Conservation (phyloP, 2,329 filamentous ascomycete genomes). For the Penicillium sp. region DNA sequence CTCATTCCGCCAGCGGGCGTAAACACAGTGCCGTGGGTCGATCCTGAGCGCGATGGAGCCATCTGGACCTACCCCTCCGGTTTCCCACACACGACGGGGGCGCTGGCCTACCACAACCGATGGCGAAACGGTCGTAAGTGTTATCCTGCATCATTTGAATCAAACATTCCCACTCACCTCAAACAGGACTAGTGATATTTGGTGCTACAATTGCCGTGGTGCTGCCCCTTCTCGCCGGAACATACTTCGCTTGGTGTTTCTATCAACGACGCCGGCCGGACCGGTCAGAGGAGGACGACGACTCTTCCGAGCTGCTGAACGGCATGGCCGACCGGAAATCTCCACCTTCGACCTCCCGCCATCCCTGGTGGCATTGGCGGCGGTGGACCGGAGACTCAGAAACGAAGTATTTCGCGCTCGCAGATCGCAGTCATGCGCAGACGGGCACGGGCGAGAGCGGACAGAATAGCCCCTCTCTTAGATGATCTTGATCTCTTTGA, state of each 20-base stretch:
- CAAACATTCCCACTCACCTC: slow-evolving; percentile 1
- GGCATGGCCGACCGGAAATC: slow-evolving; percentile 19
- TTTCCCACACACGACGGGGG: slow-evolving; percentile 7
- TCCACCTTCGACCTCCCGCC: slow-evolving; percentile 1
- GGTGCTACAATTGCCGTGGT: slow-evolving; percentile 3
- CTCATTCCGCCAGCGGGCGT: slow-evolving; percentile 30
- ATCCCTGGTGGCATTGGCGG: slow-evolving; percentile 33
- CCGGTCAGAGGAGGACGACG: slow-evolving; percentile 6
- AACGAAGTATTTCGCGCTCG: slow-evolving; percentile 26
- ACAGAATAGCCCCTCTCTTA: slow-evolving; percentile 11
- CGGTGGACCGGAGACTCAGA: slow-evolving; percentile 23
- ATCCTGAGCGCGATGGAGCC: slow-evolving; percentile 24
- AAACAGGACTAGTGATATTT: slow-evolving; percentile 12
- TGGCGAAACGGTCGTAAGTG: slow-evolving; percentile 12
- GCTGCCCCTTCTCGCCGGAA: slow-evolving; percentile 8
- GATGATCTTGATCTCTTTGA: not conserved
- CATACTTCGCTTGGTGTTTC: slow-evolving; percentile 11
- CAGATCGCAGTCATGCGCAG: slow-evolving; percentile 16
- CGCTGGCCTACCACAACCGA: slow-evolving; percentile 1
- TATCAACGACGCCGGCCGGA: slow-evolving; percentile 8
- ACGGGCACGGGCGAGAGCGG: slow-evolving; percentile 6
- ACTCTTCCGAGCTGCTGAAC: slow-evolving; percentile 18
- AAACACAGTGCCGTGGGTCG: slow-evolving; percentile 33
- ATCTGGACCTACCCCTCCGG: slow-evolving; percentile 18
- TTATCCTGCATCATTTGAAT: not conserved